Percentiles rank a stretch among this genome's conserved stretches.
Conservation (phyloP, 1,284 basidiomycete species). For the Cryptococcus amylolentus region DNA sequence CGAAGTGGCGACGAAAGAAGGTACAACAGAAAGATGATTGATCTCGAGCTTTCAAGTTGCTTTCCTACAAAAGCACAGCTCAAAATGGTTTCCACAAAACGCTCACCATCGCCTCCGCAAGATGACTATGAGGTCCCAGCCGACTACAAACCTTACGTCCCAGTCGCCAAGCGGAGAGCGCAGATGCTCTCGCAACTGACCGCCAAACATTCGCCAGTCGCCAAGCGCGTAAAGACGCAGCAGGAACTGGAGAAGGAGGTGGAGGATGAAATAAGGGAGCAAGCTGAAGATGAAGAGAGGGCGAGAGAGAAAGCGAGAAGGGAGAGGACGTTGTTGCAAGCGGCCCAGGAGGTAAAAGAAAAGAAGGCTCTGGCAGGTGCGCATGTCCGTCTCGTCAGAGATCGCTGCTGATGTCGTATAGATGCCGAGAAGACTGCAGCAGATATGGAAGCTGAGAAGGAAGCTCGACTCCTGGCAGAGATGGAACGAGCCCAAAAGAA, state of each 20-base stretch:
- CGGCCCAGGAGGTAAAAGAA: constrained; percentile 88
- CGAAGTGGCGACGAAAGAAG: not conserved
- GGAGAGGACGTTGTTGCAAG: constrained; percentile 78
- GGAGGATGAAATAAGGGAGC: constrained; percentile 60
- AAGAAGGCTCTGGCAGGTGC: constrained; percentile 74
- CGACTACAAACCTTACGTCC: constrained; percentile 76
- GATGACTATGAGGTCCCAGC: constrained; percentile 49
- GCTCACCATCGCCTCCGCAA: constrained; percentile 39
- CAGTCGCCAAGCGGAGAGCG: constrained; percentile 78
- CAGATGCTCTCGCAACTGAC: constrained; percentile 70
- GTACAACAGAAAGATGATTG: not conserved
- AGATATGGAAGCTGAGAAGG: constrained; percentile 80
- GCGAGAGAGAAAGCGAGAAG: constrained; percentile 68
- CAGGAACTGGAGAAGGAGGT: constrained; percentile 57
- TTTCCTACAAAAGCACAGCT: not conserved
- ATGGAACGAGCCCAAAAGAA: constrained; percentile 82
- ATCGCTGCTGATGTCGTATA: constrained; percentile 37
- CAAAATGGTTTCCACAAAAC: constrained; percentile 11
- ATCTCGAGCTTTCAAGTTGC: not conserved
- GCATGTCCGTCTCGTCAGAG: constrained; percentile 24
- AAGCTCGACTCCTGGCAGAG: constrained; percentile 84
- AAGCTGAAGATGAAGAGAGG: constrained; percentile 72
- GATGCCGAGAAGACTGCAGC: constrained; percentile 80
- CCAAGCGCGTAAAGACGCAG: constrained; percentile 58
- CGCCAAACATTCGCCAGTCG: constrained; percentile 43